These are phyloP conservation scores for Penicillium hesseltinei DNA, from an alignment of 2,329 filamentous ascomycete species.

Conservation along the genomic window DNA sequence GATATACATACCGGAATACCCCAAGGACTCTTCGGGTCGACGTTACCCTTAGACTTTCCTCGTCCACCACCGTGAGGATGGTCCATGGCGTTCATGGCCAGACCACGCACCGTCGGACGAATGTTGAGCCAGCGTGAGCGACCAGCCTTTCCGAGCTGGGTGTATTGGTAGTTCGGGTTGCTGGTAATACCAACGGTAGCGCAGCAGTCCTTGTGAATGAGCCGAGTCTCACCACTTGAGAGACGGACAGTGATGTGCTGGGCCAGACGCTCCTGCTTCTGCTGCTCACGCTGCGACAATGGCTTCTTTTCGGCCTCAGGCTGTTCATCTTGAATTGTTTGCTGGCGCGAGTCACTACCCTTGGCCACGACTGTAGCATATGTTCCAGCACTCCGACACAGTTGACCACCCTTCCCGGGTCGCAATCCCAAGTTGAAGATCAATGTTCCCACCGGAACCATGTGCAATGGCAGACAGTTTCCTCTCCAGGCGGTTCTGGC, in stretches of 20 bases:
- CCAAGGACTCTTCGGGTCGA: constrained; percentile 93
- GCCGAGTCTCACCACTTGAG: constrained; percentile 88
- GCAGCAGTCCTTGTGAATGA: constrained; percentile 86
- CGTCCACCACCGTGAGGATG: constrained; percentile 98
- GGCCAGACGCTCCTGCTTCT: constrained; percentile 58
- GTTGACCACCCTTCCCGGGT: constrained; percentile 71
- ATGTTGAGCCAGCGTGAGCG: constrained; percentile 92
- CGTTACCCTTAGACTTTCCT: constrained; percentile 99
- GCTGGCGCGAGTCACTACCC: constrained; percentile 60
- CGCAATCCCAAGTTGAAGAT: constrained; percentile 85
- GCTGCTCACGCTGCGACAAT: constrained; percentile 38
- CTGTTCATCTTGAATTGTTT: constrained; percentile 57
- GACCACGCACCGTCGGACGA: constrained; percentile 89
- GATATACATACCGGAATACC: constrained; percentile 75
- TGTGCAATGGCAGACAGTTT: constrained; percentile 91
- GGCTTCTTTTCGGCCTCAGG: constrained; percentile 32
- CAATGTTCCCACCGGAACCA: constrained; percentile 92
- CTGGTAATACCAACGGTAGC: constrained; percentile 93
- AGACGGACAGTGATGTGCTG: constrained; percentile 80
- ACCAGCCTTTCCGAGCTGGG: constrained; percentile 91
- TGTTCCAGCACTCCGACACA: constrained; percentile 93
- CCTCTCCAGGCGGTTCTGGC: constrained; percentile 91
- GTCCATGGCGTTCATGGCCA: constrained; percentile 98
- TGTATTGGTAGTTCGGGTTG: constrained; percentile 87
- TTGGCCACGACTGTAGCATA: constrained; percentile 87